These are phyloP conservation scores for Rhododendron kiyosumense DNA, from an alignment of 148 eudicot species.

Conservation along the genomic window DNA sequence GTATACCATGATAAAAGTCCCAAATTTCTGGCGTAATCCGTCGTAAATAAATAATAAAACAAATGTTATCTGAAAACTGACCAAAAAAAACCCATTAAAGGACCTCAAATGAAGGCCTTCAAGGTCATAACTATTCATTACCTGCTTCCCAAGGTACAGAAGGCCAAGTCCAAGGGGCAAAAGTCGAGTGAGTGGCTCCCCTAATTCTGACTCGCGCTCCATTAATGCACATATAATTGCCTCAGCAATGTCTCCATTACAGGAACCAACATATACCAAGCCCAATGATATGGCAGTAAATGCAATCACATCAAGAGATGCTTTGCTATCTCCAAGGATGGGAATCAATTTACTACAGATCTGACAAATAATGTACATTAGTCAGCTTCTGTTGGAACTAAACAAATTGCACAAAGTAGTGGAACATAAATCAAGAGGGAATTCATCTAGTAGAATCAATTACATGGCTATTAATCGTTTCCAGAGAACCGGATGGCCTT, in stretches of 20 bases:
- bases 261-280: conserved; percentile 80
- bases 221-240: conserved; percentile 78
- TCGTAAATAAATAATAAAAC: background rate
- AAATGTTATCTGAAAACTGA: background rate
- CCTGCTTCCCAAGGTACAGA: conserved; percentile 94
- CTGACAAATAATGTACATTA: conserved; percentile 28
- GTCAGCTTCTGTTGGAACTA: background rate
- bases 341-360: conserved; percentile 57
- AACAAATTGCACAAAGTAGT: background rate
- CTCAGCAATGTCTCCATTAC: conserved; percentile 89
- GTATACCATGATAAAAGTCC: background rate
- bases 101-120: background rate
- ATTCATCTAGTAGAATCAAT: background rate
- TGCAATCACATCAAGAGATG: conserved; percentile 83
- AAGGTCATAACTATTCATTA: conserved; percentile 10
- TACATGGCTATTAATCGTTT: background rate
- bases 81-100: background rate
- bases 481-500: background rate
- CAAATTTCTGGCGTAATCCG: background rate
- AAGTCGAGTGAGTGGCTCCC: conserved; percentile 74
- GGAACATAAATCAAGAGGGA: conserved; percentile 24
- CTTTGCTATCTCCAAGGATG: conserved; percentile 67
- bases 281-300: conserved; percentile 79
- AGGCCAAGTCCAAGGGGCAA: conserved; percentile 94
- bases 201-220: conserved; percentile 79